Evolutionary conservation across 2,329 filamentous ascomycete genomes (phyloP).

Genomic region (Xylaria sp.): DNA sequence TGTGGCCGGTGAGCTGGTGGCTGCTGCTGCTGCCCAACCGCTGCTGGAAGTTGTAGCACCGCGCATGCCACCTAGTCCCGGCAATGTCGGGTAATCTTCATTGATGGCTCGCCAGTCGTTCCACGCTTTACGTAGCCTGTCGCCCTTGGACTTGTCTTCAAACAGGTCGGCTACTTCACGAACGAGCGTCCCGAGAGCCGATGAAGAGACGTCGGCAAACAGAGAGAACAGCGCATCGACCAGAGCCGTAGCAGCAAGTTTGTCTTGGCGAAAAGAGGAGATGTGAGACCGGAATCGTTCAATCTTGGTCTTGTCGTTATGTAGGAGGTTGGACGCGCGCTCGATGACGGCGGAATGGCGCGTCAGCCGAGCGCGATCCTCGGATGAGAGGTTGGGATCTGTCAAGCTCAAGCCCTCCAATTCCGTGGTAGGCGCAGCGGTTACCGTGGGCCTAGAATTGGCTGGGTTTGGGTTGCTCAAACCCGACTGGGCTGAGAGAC

Average conservation of each 20-base stretch:
- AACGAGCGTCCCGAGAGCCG: conserved; percentile 84
- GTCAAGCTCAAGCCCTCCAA: conserved; percentile 59
- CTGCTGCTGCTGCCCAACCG: conserved; percentile 66
- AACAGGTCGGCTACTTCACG: conserved; percentile 93
- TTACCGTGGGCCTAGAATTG: conserved; percentile 35
- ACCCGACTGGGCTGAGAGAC: conserved; percentile 43
- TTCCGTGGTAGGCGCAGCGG: conserved; percentile 38
- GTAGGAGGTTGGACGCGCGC: conserved; percentile 79
- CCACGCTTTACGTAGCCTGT: conserved; percentile 81
- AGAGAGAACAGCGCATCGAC: conserved; percentile 88
- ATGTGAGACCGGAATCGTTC: conserved; percentile 78
- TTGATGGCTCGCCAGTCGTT: conserved; percentile 95
- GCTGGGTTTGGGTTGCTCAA: conserved; percentile 3
- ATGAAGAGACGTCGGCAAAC: conserved; percentile 77
- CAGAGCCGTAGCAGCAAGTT: conserved; percentile 74
- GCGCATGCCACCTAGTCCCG: conserved; percentile 72
- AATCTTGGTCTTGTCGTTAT: conserved; percentile 77
- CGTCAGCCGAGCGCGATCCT: conserved; percentile 79
- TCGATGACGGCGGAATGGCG: conserved; percentile 86
- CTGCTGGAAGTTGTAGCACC: conserved; percentile 62
- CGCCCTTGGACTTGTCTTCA: conserved; percentile 77
- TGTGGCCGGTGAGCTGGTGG: conserved; percentile 46
- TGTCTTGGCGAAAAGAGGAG: conserved; percentile 74
- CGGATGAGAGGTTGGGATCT: conserved; percentile 65
- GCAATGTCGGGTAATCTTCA: conserved; percentile 90